Conservation (phyloP, 257 asterid species). For the Solanum ossicruentum region DNA sequence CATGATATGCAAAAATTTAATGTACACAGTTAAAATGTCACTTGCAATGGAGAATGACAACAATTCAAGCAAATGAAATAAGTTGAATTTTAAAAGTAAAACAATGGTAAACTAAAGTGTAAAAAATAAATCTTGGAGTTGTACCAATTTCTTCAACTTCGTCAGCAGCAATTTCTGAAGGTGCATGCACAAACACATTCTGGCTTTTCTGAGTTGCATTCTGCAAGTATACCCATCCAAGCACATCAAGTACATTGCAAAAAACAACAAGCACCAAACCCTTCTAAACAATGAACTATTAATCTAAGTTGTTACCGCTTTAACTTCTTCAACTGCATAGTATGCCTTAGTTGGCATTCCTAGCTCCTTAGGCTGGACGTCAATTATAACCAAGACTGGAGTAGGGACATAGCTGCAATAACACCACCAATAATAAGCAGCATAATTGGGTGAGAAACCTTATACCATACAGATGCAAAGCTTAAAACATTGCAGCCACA, state of each 20-base stretch:
- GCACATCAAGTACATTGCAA: slow-evolving; percentile 1
- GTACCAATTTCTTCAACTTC: slow-evolving; percentile 98
- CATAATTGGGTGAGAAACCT: not conserved
- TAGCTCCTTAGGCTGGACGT: slow-evolving; percentile 81
- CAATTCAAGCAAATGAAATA: not conserved
- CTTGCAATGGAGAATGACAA: not conserved
- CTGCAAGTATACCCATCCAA: slow-evolving; percentile 29
- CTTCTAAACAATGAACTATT: not conserved
- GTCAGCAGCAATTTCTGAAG: slow-evolving; percentile 97
- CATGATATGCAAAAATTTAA: not conserved
- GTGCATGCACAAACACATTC: slow-evolving; percentile 88
- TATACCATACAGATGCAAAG: not conserved
- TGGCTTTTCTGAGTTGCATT: slow-evolving; percentile 97
- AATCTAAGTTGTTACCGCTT: slow-evolving; percentile 40
- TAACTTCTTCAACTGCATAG: slow-evolving; percentile 95
- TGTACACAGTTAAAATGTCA: not conserved
- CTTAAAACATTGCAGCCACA: not conserved
- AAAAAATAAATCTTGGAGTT: not conserved
- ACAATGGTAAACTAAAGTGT: not conserved
- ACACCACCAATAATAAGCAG: not conserved
- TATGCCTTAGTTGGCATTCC: slow-evolving; percentile 96
- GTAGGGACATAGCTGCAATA: slow-evolving; percentile 72
- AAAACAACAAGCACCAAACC: not conserved
- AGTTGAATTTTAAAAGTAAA: not conserved
- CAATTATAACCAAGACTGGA: slow-evolving; percentile 85